phyloP scores from a whole-genome alignment of 371 early-diverging fungal genomes.

The Rhizopus microsporus region DNA sequence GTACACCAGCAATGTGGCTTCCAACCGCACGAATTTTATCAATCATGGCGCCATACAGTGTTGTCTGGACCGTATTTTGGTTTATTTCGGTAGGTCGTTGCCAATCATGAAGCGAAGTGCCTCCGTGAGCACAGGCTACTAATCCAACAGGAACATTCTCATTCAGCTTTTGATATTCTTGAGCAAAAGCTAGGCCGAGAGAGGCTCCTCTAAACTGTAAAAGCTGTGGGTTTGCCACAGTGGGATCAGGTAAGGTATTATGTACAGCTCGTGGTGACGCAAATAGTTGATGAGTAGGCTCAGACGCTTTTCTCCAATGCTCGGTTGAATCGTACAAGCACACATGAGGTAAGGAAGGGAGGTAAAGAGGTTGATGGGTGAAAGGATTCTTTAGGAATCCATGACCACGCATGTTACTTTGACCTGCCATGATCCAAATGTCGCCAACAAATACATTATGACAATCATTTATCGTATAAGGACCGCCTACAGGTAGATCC shows the following conservation, averaged over 20 bases:
- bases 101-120: constrained; percentile 36
- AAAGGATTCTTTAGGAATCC: constrained; percentile 27
- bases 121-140: constrained; percentile 47
- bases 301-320: constrained; percentile 27
- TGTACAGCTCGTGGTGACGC: constrained; percentile 33
- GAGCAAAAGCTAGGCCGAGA: constrained; percentile 32
- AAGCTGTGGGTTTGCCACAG: constrained; percentile 30
- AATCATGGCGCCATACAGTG: constrained; percentile 45
- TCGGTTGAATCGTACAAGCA: constrained; percentile 41
- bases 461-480: constrained; percentile 27
- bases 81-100: constrained; percentile 8
- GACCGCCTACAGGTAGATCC: constrained; percentile 30
- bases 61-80: constrained; percentile 11
- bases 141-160: constrained; percentile 37
- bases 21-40: constrained; percentile 22
- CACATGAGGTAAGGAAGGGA: background rate
- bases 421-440: constrained; percentile 51
- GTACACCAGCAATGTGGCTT: constrained; percentile 30
- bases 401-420: constrained; percentile 53
- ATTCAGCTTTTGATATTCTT: constrained; percentile 18
- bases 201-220: constrained; percentile 33
- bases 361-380: background rate
- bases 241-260: constrained; percentile 40
- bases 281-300: constrained; percentile 35
- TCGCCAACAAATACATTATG: constrained; percentile 41